Base-by-base conservation (phyloP, 768 basidiomycete genomes). In the Calocera cornea region DNA sequence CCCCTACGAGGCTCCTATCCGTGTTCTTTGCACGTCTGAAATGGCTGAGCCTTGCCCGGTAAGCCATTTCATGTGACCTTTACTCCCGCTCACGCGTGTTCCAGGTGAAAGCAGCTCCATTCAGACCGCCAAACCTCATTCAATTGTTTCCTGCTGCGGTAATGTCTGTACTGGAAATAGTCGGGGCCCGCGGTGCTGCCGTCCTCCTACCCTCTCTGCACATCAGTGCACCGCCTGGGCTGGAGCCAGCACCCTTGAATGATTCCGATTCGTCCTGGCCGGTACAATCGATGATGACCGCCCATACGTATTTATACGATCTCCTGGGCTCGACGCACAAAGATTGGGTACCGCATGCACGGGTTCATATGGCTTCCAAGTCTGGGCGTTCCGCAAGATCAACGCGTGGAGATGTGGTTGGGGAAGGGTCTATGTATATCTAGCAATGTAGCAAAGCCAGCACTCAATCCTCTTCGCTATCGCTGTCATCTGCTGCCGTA, bases 361-460 rank as follows among this genome's bases (percentile, higher is more conserved):
- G 19, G 7, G 24, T 7, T 17, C 44, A 47, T 19, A 47, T 19
- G 19, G 5, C 44, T 19, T 8, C 44, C 24, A 24, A 47, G 19
- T 2, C 27, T 31, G 2, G 14, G 31, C 24, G 54, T 12, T 60
- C 54, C 11, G 22, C 31, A 16, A 27, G 54, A 31, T 8, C 11
- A 33, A 60, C 10, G 27, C 24, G 14, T 2, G 27, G 24, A 60
- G 44, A 24, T 24, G 54, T 60, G 19, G 54, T 33, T 33, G 54
- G 54, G 14, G 54, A 60, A 60, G 54, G 54, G 31, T 60, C 54
- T 33, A 60, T 60, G 54, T 60, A 60, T 27, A 60, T 60, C 54
- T 60, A 33, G 24, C 31, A 27, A 29, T 33, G 2, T 16, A 33
- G 24, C 10, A n/a, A 16, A 16, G 8, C 22, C 8, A 8, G 24